Conservation (phyloP, 345 rosid species). For the Anacardium occidentale region DNA sequence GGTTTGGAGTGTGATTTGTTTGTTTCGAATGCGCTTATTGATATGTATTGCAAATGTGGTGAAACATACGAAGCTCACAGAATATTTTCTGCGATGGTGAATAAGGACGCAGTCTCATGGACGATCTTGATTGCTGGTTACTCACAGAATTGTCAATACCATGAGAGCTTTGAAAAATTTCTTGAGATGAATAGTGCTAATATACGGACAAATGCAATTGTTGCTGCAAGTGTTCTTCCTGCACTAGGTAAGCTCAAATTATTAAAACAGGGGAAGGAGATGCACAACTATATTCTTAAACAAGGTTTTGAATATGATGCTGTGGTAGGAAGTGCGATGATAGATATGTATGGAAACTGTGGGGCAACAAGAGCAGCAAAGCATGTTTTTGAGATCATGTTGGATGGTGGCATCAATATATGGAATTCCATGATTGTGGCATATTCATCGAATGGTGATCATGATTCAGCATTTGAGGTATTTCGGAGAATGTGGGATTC, state of each 20-base stretch:
- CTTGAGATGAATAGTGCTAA: conserved; percentile 37
- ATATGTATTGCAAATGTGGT: conserved; percentile 59
- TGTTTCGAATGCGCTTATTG: conserved; percentile 55
- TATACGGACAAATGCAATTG: conserved; percentile 37
- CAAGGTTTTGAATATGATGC: conserved; percentile 41
- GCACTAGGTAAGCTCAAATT: conserved; percentile 45
- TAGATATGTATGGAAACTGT: conserved; percentile 58
- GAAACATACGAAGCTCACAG: conserved; percentile 33
- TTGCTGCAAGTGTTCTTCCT: conserved; percentile 46
- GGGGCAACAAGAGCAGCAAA: conserved; percentile 42
- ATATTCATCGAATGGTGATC: conserved; percentile 39
- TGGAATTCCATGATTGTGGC: conserved; percentile 60
- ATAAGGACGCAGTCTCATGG: conserved; percentile 52
- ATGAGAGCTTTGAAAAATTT: conserved; percentile 34
- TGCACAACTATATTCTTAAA: conserved; percentile 46
- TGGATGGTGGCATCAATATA: conserved; percentile 32
- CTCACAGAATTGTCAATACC: conserved; percentile 41
- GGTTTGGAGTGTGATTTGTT: conserved; percentile 31
- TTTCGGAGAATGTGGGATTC: conserved; percentile 39
- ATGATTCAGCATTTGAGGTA: conserved; percentile 29
- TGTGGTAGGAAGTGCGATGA: conserved; percentile 38
- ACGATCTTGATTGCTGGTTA: conserved; percentile 50
- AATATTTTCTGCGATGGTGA: conserved; percentile 33
- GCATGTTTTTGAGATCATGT: conserved; percentile 32
- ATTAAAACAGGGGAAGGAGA: conserved; percentile 49